phyloP scores from a whole-genome alignment of 306 rosid genomes.

The Cicer cuneatum region DNA sequence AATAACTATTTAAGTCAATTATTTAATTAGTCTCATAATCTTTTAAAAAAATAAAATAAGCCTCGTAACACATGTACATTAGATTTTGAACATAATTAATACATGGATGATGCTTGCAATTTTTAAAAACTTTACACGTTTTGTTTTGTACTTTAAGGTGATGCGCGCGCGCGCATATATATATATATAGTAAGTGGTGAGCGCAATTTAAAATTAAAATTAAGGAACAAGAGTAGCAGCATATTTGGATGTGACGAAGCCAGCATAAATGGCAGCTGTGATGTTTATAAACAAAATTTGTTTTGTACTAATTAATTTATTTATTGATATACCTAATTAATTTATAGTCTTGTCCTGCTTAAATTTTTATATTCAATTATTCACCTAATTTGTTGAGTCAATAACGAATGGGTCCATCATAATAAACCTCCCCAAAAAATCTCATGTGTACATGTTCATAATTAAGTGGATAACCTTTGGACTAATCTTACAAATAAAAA shows the following conservation, averaged over 20 bases:
- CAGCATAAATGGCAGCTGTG: conserved; percentile 39
- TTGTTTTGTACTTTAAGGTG: conserved; percentile 28
- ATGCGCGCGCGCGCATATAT: not conserved
- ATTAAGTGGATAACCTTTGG: conserved; percentile 29
- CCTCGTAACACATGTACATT: not conserved
- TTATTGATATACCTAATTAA: not conserved
- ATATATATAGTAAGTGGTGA: conserved; percentile 33
- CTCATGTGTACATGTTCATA: conserved; percentile 25
- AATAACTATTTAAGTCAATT: too few species aligned
- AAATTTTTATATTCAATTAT: conserved; percentile 35
- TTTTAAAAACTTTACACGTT: conserved; percentile 42
- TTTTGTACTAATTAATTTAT: not conserved
- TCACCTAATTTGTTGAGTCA: conserved; percentile 27
- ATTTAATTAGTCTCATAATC: too few species aligned
- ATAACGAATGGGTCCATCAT: conserved; percentile 7
- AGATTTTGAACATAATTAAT: conserved; percentile 15
- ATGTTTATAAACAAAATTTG: conserved; percentile 34
- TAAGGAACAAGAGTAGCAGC: not conserved
- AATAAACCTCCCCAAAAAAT: not conserved
- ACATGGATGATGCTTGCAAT: conserved; percentile 37
- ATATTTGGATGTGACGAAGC: conserved; percentile 31
- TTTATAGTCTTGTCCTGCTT: conserved; percentile 30
- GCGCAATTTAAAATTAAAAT: conserved; percentile 20
- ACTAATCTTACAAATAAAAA: not conserved
- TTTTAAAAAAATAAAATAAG: not conserved